phyloP scores from a whole-genome alignment of 2,329 filamentous ascomycete genomes.

The Cladosporium sp. region DNA sequence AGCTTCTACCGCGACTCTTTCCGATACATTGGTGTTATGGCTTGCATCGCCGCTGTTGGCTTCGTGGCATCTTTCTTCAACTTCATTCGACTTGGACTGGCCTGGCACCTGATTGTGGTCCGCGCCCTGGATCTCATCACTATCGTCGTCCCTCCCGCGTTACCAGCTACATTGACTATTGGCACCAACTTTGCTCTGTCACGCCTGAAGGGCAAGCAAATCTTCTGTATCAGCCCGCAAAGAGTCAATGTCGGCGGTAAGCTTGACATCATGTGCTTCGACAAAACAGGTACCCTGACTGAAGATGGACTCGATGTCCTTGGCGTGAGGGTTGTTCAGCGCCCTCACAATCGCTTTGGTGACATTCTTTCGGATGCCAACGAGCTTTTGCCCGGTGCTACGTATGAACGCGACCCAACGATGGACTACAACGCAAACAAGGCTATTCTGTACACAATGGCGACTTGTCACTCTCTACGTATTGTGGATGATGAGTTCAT shows the following conservation, averaged over 20 bases:
- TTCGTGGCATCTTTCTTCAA: constrained; percentile 91
- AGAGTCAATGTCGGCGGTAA: constrained; percentile 96
- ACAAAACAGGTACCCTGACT: constrained; percentile 97
- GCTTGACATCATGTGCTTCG: constrained; percentile 92
- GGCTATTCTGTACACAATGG: constrained; percentile 87
- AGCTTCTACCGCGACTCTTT: constrained; percentile 98
- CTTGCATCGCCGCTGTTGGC: constrained; percentile 73
- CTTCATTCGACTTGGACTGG: constrained; percentile 77
- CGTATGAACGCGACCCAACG: constrained; percentile 56
- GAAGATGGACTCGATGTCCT: constrained; percentile 94
- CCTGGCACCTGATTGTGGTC: constrained; percentile 87
- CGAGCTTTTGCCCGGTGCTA: constrained; percentile 53
- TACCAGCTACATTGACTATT: constrained; percentile 92
- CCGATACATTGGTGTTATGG: constrained; percentile 97
- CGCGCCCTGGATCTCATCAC: constrained; percentile 93
- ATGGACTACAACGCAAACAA: constrained; percentile 59
- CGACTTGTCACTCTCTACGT: constrained; percentile 89
- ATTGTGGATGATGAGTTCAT: constrained; percentile 83
- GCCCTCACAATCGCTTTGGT: constrained; percentile 62
- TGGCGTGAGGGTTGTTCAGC: constrained; percentile 74
- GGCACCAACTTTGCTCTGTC: constrained; percentile 92
- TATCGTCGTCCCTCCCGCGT: constrained; percentile 90
- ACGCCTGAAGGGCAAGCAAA: constrained; percentile 79
- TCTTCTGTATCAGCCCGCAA: constrained; percentile 97
- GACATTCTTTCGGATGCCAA: constrained; percentile 67